Evolutionary conservation across 164 flowering plant species (phyloP).

Genomic region (Hamamelis virginiana): DNA sequence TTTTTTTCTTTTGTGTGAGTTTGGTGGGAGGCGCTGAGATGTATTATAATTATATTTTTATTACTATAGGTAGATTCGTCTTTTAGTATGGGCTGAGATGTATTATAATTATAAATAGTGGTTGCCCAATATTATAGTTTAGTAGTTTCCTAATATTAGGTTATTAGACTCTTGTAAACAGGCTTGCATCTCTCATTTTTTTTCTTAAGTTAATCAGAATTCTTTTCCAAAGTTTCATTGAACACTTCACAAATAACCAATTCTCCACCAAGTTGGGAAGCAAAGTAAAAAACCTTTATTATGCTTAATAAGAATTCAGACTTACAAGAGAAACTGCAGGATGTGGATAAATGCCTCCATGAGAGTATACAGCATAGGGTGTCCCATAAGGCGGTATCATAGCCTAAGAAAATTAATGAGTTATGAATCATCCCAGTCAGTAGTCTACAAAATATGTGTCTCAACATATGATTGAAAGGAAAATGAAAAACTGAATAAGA

Average conservation of each 20-base stretch:
- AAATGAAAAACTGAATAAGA: neutral
- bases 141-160: too few relatives aligned
- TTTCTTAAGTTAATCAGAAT: too few relatives aligned
- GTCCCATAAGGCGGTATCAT: conserved; percentile 91
- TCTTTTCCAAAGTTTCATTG: too few relatives aligned
- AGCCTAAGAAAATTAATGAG: conserved; percentile 40
- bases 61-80: too few relatives aligned
- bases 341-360: conserved; percentile 85
- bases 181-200: too few relatives aligned
- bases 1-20: too few relatives aligned
- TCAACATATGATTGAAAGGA: neutral
- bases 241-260: neutral
- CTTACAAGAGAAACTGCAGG: conserved; percentile 82
- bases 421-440: neutral
- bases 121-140: too few relatives aligned
- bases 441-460: neutral
- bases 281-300: conserved; percentile 3
- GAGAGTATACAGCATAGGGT: conserved; percentile 87
- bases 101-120: too few relatives aligned
- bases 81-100: too few relatives aligned
- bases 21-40: too few relatives aligned
- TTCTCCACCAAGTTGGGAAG: neutral
- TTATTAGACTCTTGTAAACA: too few relatives aligned
- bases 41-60: too few relatives aligned
- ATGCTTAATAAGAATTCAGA: conserved; percentile 1